Conservation (phyloP, 805 yeast genomes). For the Starmera quercuum region DNA sequence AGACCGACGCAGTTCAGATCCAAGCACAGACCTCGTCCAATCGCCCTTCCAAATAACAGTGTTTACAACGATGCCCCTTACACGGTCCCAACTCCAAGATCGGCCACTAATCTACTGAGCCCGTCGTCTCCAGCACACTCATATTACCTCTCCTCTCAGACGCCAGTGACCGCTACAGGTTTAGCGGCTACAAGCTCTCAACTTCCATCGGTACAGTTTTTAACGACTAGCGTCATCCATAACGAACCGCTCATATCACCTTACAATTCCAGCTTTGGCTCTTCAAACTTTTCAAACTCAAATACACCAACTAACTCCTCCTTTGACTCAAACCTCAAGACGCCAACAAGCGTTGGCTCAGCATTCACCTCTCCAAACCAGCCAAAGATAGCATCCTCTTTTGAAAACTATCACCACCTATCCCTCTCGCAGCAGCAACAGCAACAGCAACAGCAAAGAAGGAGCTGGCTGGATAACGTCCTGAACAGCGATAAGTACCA, state of each 20-base stretch:
- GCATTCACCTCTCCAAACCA: background rate
- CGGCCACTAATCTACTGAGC: slow-evolving; percentile 4
- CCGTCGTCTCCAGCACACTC: slow-evolving; percentile 7
- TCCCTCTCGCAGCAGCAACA: no score
- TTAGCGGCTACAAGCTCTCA: background rate
- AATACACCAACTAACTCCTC: slow-evolving; percentile 8
- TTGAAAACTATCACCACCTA: no score
- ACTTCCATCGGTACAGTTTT: slow-evolving; percentile 13
- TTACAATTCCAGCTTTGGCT: slow-evolving; percentile 10
- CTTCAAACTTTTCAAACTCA: slow-evolving; percentile 4
- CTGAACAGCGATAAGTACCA: slow-evolving; percentile 2
- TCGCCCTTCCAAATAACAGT: slow-evolving; percentile 8
- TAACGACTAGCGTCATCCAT: slow-evolving; percentile 2
- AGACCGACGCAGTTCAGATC: slow-evolving; percentile 18
- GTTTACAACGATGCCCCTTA: slow-evolving; percentile 15
- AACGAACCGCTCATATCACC: slow-evolving; percentile 12
- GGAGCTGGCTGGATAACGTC: slow-evolving; percentile 14
- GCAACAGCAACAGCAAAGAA: slow-evolving; percentile 1
- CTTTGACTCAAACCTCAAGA: background rate
- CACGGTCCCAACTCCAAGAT: slow-evolving; percentile 15
- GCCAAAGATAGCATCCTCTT: background rate
- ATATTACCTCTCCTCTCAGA: slow-evolving; percentile 7
- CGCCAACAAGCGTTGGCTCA: background rate
- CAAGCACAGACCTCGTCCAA: slow-evolving; percentile 20
- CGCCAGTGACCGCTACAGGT: slow-evolving; percentile 1